phyloP scores from a whole-genome alignment of 768 basidiomycete genomes.

The Suillus paluster region DNA sequence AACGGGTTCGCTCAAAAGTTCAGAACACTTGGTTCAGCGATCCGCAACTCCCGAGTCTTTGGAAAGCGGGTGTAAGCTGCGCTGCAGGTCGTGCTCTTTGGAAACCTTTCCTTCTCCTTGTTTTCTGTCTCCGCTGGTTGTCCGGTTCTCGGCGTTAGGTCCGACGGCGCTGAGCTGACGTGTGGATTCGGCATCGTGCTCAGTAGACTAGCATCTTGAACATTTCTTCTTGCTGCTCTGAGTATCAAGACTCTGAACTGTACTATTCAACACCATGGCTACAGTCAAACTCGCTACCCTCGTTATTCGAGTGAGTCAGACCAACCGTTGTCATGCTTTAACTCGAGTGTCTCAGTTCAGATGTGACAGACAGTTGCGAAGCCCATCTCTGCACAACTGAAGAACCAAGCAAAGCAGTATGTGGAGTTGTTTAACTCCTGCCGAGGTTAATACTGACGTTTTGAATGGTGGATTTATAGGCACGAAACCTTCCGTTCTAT shows the following conservation, averaged over 20 bases:
- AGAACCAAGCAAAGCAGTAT: constrained; percentile 74
- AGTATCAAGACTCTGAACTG: background rate
- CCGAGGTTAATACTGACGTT: background rate
- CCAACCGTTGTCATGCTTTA: background rate
- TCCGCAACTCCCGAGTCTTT: background rate
- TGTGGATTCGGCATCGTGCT: background rate
- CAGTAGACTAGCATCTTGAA: background rate
- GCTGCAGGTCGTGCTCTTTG: background rate
- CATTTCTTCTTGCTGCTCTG: too few relatives aligned
- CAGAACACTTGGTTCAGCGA: background rate
- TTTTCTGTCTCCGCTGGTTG: background rate
- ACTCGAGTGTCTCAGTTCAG: constrained; percentile 4
- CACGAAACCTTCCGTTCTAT: constrained; percentile 73
- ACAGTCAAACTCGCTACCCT: constrained; percentile 75
- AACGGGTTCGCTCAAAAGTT: background rate
- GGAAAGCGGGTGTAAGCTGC: background rate
- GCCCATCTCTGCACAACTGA: constrained; percentile 72
- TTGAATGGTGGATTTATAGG: constrained; percentile 40
- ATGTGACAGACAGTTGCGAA: constrained; percentile 75
- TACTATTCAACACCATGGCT: constrained; percentile 52
- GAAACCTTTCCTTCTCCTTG: background rate
- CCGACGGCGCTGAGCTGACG: constrained; percentile 1
- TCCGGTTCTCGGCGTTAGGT: background rate
- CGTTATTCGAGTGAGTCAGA: constrained; percentile 64
- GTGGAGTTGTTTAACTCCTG: constrained; percentile 24